phyloP scores from a whole-genome alignment of 78 protist species.

The Emiliania huxleyi region DNA sequence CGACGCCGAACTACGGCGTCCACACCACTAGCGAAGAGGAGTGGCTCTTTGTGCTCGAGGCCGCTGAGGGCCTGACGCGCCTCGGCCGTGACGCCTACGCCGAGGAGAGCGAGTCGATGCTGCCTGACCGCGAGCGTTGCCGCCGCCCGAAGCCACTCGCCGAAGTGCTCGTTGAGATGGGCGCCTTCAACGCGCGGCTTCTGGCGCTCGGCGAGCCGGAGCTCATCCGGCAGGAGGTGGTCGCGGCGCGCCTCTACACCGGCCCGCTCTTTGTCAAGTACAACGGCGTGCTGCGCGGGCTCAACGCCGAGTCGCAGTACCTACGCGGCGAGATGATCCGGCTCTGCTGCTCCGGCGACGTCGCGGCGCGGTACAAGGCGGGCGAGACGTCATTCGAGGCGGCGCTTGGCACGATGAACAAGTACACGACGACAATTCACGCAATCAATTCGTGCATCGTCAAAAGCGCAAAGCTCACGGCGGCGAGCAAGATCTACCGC shows the following conservation, averaged over 20 bases:
- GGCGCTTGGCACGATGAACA: background rate
- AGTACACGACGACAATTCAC: constrained; percentile 27
- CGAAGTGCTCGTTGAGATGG: background rate
- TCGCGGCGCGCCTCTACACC: background rate
- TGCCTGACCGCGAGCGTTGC: too few species aligned
- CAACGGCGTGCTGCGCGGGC: constrained; percentile 14
- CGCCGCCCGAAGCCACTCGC: background rate
- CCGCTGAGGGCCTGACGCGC: background rate
- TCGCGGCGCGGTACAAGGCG: background rate
- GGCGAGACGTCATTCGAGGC: background rate
- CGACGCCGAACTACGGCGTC: background rate
- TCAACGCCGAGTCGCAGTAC: background rate
- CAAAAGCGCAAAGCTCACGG: background rate
- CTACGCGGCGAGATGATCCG: background rate
- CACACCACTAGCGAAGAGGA: background rate
- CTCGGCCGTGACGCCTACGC: too few species aligned
- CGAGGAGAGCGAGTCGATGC: background rate
- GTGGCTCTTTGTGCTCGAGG: background rate
- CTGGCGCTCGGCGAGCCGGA: background rate
- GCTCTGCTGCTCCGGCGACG: background rate
- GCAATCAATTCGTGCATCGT: background rate
- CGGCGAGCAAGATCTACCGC: background rate
- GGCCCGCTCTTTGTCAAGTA: constrained; percentile 11
- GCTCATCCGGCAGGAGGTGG: background rate
- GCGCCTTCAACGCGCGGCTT: background rate